These are phyloP conservation scores for Russula brevipes DNA, from an alignment of 768 basidiomycete genomes.

Conservation along the genomic window DNA sequence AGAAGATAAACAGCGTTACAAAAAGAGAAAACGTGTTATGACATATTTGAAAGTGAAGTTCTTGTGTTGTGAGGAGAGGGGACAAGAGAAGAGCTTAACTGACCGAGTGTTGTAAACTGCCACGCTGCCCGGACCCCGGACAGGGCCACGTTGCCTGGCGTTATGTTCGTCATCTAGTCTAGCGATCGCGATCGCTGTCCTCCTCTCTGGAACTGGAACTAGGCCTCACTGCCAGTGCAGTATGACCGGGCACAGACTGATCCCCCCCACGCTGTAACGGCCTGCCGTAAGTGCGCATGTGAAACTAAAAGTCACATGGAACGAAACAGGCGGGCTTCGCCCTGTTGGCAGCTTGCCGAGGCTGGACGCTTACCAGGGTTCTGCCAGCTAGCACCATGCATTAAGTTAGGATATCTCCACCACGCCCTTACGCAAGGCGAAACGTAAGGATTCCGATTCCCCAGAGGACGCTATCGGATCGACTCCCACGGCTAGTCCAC, in stretches of 20 bases:
- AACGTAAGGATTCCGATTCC: neutral
- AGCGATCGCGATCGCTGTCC: constrained; percentile 4
- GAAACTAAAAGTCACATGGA: neutral
- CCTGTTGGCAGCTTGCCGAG: no score
- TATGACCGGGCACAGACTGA: no score
- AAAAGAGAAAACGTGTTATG: constrained; percentile 2
- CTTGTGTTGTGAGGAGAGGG: neutral
- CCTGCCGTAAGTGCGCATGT: neutral
- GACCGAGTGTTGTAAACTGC: constrained; percentile 7
- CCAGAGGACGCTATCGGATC: no score
- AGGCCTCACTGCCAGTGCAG: no score
- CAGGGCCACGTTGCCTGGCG: constrained; percentile 4
- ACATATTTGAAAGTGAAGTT: constrained; percentile 8
- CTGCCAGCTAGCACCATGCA: neutral
- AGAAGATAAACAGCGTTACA: neutral
- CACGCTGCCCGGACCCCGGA: constrained; percentile 9
- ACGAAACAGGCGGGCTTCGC: no score
- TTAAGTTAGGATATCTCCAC: neutral
- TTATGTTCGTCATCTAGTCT: neutral
- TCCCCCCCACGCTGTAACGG: neutral
- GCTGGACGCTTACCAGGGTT: no score
- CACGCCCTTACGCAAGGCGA: neutral
- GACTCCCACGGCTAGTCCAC: neutral
- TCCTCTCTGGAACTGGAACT: no score
- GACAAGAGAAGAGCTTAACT: constrained; percentile 7